Base-by-base conservation (phyloP, 2,329 filamentous ascomycete genomes). In the Penicillium sp. region DNA sequence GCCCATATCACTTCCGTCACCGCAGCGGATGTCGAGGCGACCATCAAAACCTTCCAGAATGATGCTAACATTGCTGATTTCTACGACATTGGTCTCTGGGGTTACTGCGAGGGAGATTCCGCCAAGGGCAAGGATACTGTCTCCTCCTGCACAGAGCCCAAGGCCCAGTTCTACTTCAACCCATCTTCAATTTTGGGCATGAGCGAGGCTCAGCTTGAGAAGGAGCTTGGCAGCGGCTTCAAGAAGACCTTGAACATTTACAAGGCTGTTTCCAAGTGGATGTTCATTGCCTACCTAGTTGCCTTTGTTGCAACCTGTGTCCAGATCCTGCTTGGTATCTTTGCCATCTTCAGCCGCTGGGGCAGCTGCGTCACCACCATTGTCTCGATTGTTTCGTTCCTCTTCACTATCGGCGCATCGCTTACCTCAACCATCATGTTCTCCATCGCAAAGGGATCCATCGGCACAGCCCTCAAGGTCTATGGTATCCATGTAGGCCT, bases 51-150 rank as follows among this genome's bases (percentile, higher is more conserved):
- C 7, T 69, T 76, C 9, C 63, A 77, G 57, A 57, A 69, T 16
- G 61, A 73, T 41, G 79, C 90, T 41, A 80, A 83, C 52, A 82
- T 96, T 56, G 84, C 82, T 67, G 85, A 93, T 70, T 81, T 86
- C 68, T 97, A 97, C 82, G 83, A 89, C 58, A 81, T 97, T 69
- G 85, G 84, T 69, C 81, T 97, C 36, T 96, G 90, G 89, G 89
- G 88, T 71, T 96, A 91, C 82, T 97, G 94, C 83, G 78, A 80
- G 55, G 85, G 82, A 50, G 75, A 81, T 48, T 73, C 79, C 62
- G 81, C 82, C 62, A 79, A 80, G 65, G 79, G 81, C 60, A 79
- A 70, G 46, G 80, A 79, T 62, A 73, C 74, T 16, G 73, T 82
- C 62, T 76, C 75, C 41, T 75, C 82, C 64, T 97, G 93, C 83